phyloP scores from a whole-genome alignment of 805 yeast species.

The Lachancea quebecensis region DNA sequence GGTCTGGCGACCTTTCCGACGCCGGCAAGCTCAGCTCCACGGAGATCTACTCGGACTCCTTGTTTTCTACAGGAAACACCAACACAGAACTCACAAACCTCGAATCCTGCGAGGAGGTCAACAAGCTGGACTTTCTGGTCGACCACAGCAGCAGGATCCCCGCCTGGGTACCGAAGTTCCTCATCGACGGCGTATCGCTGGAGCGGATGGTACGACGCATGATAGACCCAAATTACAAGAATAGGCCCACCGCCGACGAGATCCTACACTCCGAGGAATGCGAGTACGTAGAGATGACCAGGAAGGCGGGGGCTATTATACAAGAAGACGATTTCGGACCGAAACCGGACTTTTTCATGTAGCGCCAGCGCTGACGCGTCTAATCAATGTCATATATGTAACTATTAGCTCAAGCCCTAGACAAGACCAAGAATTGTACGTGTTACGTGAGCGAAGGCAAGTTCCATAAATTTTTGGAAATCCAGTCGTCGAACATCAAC shows the following conservation, averaged over 20 bases:
- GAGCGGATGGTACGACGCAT: conserved; percentile 81
- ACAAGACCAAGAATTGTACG: too few relatives aligned
- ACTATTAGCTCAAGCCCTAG: too few relatives aligned
- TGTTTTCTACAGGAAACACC: conserved; percentile 26
- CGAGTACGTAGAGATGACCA: conserved; percentile 63
- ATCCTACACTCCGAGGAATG: conserved; percentile 70
- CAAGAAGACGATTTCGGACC: conserved; percentile 97
- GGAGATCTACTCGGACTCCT: conserved; percentile 41
- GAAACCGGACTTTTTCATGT: conserved; percentile 39
- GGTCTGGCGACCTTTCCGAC: conserved; percentile 92
- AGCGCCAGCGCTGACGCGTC: not conserved
- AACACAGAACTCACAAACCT: conserved; percentile 25
- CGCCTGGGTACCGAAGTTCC: conserved; percentile 79
- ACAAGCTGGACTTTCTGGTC: not conserved
- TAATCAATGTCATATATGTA: too few relatives aligned
- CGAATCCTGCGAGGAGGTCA: conserved; percentile 18
- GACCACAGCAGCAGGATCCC: conserved; percentile 41
- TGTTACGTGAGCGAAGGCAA: too few relatives aligned
- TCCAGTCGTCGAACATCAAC: too few relatives aligned
- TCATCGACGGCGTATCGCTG: conserved; percentile 63
- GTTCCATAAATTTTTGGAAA: too few relatives aligned
- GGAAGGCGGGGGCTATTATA: conserved; percentile 89
- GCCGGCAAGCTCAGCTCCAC: conserved; percentile 82
- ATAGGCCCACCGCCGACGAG: conserved; percentile 72
- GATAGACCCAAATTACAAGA: conserved; percentile 77